Base-by-base conservation (phyloP, 1,284 basidiomycete species). In the Marasmius oreades region DNA sequence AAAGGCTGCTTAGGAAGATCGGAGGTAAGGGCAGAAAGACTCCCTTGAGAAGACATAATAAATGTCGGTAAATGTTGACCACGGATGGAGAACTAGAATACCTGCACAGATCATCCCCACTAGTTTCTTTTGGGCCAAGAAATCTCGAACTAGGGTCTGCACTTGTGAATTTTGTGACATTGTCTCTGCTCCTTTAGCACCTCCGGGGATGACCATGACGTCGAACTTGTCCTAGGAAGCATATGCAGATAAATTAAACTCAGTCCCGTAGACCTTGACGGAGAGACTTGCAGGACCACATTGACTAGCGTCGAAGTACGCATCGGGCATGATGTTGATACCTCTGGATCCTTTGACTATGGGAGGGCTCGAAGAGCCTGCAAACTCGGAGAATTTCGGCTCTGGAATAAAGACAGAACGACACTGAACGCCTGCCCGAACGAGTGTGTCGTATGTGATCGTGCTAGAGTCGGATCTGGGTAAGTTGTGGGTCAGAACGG, bases 91-190 rank as follows among this genome's bases (percentile, higher is more conserved):
- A n/a, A 11, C 28, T 22, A 33, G 16, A 7, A 54, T 60, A 84
- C 90, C 90, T 54, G 90, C 92, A 64, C 90, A 93, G 53, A 93
- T 90, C 88, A 92, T 90, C 0, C 83, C 90, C 18, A 93, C 86
- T 31, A 82, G 70, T 64, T 88, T 92, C 18, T 76, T 78, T 12
- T 74, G 64, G 22, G 80, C 72, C 50, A 90, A 71, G 65, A 84
- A 92, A n/a, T 77, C 70, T 45, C 76, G 73, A 11, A 94, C 77
- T 12, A 93, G 75, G 0, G 73, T 69, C 66, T 91, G 86, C 1
- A 94, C 88, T 3, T 73, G 74, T 20, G 70, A 63, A 59, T 79
- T 84, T 33, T 73, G 70, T 2, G 87, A 81, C 51, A 94, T 84
- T 0, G 84, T 90, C 56, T 90, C 82, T 0, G 92, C 90, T 12